phyloP scores from a whole-genome alignment of 2,329 filamentous ascomycete species.

The Paraphoma sp. region DNA sequence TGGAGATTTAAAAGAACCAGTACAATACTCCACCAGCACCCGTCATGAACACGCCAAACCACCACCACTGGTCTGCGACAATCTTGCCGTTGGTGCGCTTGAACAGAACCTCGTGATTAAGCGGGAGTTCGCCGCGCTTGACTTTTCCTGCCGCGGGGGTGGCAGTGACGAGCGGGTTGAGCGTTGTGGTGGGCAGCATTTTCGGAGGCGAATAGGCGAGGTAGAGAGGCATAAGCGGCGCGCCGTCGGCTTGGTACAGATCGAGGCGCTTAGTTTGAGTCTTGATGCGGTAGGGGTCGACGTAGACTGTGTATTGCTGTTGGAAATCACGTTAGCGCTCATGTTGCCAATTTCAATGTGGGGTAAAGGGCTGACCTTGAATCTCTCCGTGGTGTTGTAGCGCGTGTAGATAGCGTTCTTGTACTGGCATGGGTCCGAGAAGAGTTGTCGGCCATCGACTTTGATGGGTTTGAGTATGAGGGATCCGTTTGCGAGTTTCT shows the following conservation, averaged over 20 bases:
- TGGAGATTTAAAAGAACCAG: slow-evolving; percentile 48
- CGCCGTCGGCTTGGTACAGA: slow-evolving; percentile 68
- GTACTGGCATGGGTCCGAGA: slow-evolving; percentile 69
- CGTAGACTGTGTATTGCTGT: slow-evolving; percentile 55
- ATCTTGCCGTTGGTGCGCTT: slow-evolving; percentile 44
- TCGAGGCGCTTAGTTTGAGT: slow-evolving; percentile 67
- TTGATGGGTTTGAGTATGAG: slow-evolving; percentile 66
- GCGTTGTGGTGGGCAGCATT: slow-evolving; percentile 73
- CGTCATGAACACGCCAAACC: slow-evolving; percentile 57
- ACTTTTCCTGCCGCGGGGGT: slow-evolving; percentile 45
- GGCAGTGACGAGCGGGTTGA: slow-evolving; percentile 61
- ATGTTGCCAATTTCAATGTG: neutral
- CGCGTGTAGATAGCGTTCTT: slow-evolving; percentile 65
- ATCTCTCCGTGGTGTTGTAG: slow-evolving; percentile 69
- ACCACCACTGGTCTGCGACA: slow-evolving; percentile 57
- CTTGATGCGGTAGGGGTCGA: slow-evolving; percentile 66
- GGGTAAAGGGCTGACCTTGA: slow-evolving; percentile 57
- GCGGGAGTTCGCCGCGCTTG: slow-evolving; percentile 46
- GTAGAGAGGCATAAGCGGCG: slow-evolving; percentile 72
- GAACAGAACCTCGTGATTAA: slow-evolving; percentile 49
- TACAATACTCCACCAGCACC: slow-evolving; percentile 57
- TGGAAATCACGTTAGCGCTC: slow-evolving; percentile 2
- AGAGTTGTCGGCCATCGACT: slow-evolving; percentile 71
- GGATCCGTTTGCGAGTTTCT: slow-evolving; percentile 63
- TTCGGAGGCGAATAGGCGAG: slow-evolving; percentile 67